Evolutionary conservation across 1,284 basidiomycete species (phyloP), one percentile per base, ranked within the genome.

Genomic region (Gymnopus androsaceus): DNA sequence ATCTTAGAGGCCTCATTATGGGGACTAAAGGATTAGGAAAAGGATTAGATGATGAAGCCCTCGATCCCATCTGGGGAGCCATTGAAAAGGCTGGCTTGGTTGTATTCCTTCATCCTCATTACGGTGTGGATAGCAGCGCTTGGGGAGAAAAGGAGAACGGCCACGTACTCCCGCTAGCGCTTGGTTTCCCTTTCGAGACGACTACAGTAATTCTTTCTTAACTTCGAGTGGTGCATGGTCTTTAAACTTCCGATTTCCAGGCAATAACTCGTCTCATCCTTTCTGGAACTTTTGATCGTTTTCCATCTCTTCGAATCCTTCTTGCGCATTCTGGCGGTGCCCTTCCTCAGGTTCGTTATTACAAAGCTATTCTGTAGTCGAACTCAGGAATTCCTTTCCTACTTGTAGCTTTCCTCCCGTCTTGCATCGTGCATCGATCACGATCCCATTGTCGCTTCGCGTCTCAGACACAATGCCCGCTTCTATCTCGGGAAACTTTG

Each of bases 181-280:
- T 94, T 12, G 92, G 92, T 1, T 94, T 94, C 70, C 92, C 92
- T 1, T 89, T 94, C 64, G 92, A 94, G 71, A 94, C 92, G n/a
- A 92, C 92, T 1, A 86, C 85, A 25, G 91, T 92, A 64, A 69
- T 85, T 21, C 42, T 42, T 44, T 33, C 19, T 45, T 25, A 51
- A 14, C 58, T 31, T 57, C 17, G 36, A 40, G 3, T 11, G 28
- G 28, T 28, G 40, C 23, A 27, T 54, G 40, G 21, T 34, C 44
- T 54, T 5, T 19, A 34, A 34, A 15, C 15, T 27, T 34, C 30
- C 14, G 25, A 31, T 23, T 33, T 37, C 38, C 51, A 92, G 90
- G 90, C 90, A 2, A 81, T 83, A 28, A 87, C 92, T 7, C 83
- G 92, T 27, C 73, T 94, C 48, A 92, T 94, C 64, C 81, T 94